Base-by-base conservation (phyloP, 768 basidiomycete species). In the Pleurotus citrinopileatus region DNA sequence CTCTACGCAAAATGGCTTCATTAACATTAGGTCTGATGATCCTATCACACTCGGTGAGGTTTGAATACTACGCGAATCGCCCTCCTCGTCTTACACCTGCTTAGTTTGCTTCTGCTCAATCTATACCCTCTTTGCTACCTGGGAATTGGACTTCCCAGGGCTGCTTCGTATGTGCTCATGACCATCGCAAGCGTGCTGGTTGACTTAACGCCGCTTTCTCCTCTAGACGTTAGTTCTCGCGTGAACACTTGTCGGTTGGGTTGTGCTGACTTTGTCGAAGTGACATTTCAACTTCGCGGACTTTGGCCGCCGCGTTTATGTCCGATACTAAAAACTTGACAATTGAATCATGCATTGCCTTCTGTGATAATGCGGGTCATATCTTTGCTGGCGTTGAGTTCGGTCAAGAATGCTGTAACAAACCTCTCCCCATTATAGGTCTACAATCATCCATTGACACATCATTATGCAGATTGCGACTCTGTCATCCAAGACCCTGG, bases 351-450 rank as follows among this genome's bases (percentile, higher is more conserved):
- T 77, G 75, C 53, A 71, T 76, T 37, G 62, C 56, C 9, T 72
- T 74, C 55, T 77, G 75, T 48, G 44, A 55, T 43, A 59, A 62
- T 7, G 65, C 56, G 4, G 64, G 59, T 36, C 86, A 71, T 61
- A 70, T 80, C 53, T 83, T 78, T 55, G 82, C 86, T 10, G 87
- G 87, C 5, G 73, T 83, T 2, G 87, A 88, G 67, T 87, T 81
- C 57, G 78, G 74, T 19, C 78, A 70, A 65, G 75, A 76, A 68
- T 76, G 75, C 64, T 75, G 75, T 76, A 63, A 57, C n/a, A n/a
- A n/a, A n/a, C n/a, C n/a, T n/a, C n/a, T n/a, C n/a, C n/a, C n/a
- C n/a, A n/a, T n/a, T n/a, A n/a, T n/a, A n/a, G 17, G 2, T 15
- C 3, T 13, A 10, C 4, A 9, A 5, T 32, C 4, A 7, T 0